Evolutionary conservation across 768 basidiomycete species (phyloP), one percentile per base, ranked within the genome.

Genomic region (Kwoniella dejecticola): DNA sequence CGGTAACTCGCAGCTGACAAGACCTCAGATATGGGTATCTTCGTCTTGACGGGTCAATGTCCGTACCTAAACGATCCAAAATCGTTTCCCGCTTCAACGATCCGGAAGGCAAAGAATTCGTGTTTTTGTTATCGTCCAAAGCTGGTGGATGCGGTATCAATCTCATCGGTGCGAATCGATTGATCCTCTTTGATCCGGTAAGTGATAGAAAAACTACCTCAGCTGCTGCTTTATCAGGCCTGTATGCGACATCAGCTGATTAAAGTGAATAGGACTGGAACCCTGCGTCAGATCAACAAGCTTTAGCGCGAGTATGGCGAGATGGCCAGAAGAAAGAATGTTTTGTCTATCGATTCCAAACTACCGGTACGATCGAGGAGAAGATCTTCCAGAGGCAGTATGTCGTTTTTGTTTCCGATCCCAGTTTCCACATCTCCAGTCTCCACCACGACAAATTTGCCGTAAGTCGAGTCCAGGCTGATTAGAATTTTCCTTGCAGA

Each of bases 271-370:
- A 64, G 67, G 94, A 97, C 74, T 97, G 94, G 94, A 97, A 97
- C 71, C 94, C 94, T 24, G 95, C 95, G 10, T 91, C 94, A 26
- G 95, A 99, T 79, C 96, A 98, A 76, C 95, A 99, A 77, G 95
- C 95, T 7, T 83, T 99, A 4, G 95, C 95, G 44, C 91, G 95
- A 77, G 95, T 99, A 8, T 99, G 95, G 95, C 89, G 95, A 81
- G 95, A 99, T 74, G 95, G 95, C 0, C 95, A 98, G 79, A 99
- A 96, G 86, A 98, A 98, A 85, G 94, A 96, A 80, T 99, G 95
- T 93, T 99, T 99, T 69, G 95, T 98, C 3, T 99, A 98, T 78
- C 90, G 95, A 23, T 99, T 98, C 80, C 94, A 97, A 67, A 89
- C 91, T 4, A 92, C 93, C 0, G 95, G 94, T 1, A 96, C 94